These are phyloP conservation scores for Lunularia cruciata DNA, from an alignment of 225 moss, liverwort and hornwort species.

Conservation along the genomic window DNA sequence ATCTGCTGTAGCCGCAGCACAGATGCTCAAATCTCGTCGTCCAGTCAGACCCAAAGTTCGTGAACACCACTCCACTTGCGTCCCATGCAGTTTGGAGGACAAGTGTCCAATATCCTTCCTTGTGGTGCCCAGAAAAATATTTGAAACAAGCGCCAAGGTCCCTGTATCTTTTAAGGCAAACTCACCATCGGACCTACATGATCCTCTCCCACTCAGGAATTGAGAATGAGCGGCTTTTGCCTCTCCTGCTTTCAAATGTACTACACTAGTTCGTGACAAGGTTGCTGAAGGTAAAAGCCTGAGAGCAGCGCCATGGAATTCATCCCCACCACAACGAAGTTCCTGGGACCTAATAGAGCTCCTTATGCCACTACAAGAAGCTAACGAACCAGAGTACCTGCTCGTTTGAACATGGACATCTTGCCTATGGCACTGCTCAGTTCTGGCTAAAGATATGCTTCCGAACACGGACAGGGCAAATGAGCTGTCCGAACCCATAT, in stretches of 20 bases:
- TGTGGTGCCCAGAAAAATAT: conserved; percentile 27
- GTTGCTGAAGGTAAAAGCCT: conserved; percentile 17
- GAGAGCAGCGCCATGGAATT: conserved; percentile 23
- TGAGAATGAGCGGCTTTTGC: conserved; percentile 10
- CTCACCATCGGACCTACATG: conserved; percentile 16
- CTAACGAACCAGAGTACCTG: conserved; percentile 26
- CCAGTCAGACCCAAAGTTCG: conserved; percentile 35
- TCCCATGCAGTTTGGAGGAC: conserved; percentile 31
- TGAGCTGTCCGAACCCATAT: conserved; percentile 39
- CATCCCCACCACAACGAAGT: conserved; percentile 36
- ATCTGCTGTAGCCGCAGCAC: conserved; percentile 48
- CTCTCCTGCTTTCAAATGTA: conserved; percentile 19
- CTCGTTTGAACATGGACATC: conserved; percentile 30
- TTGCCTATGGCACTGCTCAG: conserved; percentile 33
- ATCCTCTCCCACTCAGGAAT: conserved; percentile 23
- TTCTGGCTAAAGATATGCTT: conserved; percentile 32
- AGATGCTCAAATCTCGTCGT: conserved; percentile 39
- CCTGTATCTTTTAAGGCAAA: conserved; percentile 29
- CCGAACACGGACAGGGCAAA: conserved; percentile 35
- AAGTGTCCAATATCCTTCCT: conserved; percentile 41
- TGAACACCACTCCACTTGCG: conserved; percentile 31
- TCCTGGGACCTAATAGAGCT: conserved; percentile 34
- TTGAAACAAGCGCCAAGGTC: conserved; percentile 34
- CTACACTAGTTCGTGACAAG: conserved; percentile 12
- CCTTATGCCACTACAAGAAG: conserved; percentile 36